Evolutionary conservation across 1,139 yeast species (phyloP), one percentile per base, ranked within the genome.

Genomic region (Trichomonascaceae sp.): DNA sequence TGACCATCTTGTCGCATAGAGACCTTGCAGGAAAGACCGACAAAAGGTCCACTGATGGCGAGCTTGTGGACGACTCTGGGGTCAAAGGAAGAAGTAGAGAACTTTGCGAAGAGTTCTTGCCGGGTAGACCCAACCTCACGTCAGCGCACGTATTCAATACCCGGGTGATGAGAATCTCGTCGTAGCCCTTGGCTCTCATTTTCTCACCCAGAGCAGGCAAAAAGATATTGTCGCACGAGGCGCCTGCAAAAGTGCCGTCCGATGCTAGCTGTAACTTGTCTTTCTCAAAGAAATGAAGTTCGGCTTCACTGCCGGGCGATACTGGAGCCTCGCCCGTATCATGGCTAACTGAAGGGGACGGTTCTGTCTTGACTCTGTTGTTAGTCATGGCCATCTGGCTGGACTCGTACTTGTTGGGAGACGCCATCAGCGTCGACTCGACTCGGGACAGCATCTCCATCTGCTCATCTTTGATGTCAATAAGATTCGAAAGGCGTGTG

Each of bases 391-490:
- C 11, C 8, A 16, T 8, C 29, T 20, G 15, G 32, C 15, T 14
- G 13, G 8, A n/a, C 17, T 13, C 22, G 20, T 16, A 25, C 13
- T 13, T 31, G 33, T 16, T 31, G 5, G 34, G 11, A 13, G 36
- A 14, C 1, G 37, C 13, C 17, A 31, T 27, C 26, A 30, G 33
- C 14, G 34, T 34, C n/a, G 38, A 37, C 27, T 52, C 54, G 17
- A 51, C 54, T 20, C 52, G 46, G 15, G 59, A 42, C 16, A 56
- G 39, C 45, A 57, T 38, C 35, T 59, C 65, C 46, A 74, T 56
- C 47, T 72, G 80, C 44, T 74, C 80, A 48, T 75, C 81, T 43
- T 75, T 61, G 40, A 72, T 56, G 42, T 74, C 78, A 31, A 75
- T 58, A 26, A 75, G 51, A 4, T 73, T 72, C 17, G 62, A 57